phyloP scores from a whole-genome alignment of 345 rosid species.

The Melaleuca quinquenervia region DNA sequence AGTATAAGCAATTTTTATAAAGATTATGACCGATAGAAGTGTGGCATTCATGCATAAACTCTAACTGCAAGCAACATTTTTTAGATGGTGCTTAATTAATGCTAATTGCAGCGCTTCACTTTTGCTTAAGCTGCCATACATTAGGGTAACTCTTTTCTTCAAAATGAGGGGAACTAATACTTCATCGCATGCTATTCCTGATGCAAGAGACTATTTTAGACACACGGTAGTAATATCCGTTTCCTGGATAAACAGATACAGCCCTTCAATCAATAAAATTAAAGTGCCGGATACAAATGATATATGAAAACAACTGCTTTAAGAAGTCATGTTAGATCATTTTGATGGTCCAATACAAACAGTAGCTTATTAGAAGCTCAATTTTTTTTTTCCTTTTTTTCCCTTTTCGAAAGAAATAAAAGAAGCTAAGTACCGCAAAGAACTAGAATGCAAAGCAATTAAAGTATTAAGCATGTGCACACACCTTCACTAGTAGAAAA shows the following conservation, averaged over 20 bases:
- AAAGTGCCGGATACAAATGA: not conserved
- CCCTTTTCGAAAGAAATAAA: not conserved
- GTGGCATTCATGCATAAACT: not conserved
- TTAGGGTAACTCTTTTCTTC: not conserved
- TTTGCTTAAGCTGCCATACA: not conserved
- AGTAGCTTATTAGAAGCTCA: not conserved
- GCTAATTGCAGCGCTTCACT: not conserved
- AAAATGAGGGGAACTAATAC: not conserved
- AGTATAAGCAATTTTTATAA: not conserved
- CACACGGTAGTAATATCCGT: not conserved
- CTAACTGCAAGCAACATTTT: not conserved
- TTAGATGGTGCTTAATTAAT: not conserved
- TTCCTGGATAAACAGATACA: not conserved
- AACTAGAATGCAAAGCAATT: not conserved
- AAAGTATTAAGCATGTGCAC: not conserved
- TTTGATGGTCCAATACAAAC: not conserved
- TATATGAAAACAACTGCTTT: not conserved
- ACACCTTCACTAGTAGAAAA: conserved; percentile 62
- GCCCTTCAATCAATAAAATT: not conserved
- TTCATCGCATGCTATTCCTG: not conserved
- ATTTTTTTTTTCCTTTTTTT: not conserved
- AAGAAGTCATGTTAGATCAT: not conserved
- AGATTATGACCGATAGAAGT: not conserved
- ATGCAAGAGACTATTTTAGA: not conserved
- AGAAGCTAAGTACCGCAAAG: not conserved